Conservation (phyloP, 2,329 filamentous ascomycete genomes). For the Bisporella sp. region DNA sequence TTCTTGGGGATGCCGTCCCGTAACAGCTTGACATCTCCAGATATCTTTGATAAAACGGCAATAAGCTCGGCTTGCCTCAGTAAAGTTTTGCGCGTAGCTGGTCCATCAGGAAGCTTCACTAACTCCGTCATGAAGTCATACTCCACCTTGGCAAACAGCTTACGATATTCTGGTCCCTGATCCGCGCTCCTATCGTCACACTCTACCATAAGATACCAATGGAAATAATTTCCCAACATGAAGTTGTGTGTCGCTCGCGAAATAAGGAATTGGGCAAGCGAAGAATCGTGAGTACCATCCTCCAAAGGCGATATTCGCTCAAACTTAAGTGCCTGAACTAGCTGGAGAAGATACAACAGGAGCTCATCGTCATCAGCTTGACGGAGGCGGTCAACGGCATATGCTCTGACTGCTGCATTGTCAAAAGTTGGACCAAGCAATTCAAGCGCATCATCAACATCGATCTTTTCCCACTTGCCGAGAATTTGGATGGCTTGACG, state of each 20-base stretch:
- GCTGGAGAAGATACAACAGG: slow-evolving; percentile 81
- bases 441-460: slow-evolving; percentile 93
- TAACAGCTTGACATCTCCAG: slow-evolving; percentile 78
- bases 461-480: slow-evolving; percentile 91
- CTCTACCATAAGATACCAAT: slow-evolving; percentile 99
- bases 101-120: slow-evolving; percentile 62
- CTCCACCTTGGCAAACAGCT: slow-evolving; percentile 86
- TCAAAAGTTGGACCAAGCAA: slow-evolving; percentile 88
- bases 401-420: slow-evolving; percentile 80
- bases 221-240: slow-evolving; percentile 86
- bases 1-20: slow-evolving; percentile 68
- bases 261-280: slow-evolving; percentile 83
- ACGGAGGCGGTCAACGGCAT: slow-evolving; percentile 84
- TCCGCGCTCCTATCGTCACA: slow-evolving; percentile 70
- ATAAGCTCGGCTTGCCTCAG: slow-evolving; percentile 86
- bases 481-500: slow-evolving; percentile 86
- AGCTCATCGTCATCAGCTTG: slow-evolving; percentile 92
- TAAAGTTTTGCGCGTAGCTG: slow-evolving; percentile 67
- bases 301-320: slow-evolving; percentile 63
- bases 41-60: slow-evolving; percentile 79
- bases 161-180: slow-evolving; percentile 67
- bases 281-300: slow-evolving; percentile 66
- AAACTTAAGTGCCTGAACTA: slow-evolving; percentile 94
- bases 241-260: slow-evolving; percentile 82
- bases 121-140: slow-evolving; percentile 94